Conservation (phyloP, 1,284 basidiomycete genomes). For the Austroboletus novae-zelandiae region DNA sequence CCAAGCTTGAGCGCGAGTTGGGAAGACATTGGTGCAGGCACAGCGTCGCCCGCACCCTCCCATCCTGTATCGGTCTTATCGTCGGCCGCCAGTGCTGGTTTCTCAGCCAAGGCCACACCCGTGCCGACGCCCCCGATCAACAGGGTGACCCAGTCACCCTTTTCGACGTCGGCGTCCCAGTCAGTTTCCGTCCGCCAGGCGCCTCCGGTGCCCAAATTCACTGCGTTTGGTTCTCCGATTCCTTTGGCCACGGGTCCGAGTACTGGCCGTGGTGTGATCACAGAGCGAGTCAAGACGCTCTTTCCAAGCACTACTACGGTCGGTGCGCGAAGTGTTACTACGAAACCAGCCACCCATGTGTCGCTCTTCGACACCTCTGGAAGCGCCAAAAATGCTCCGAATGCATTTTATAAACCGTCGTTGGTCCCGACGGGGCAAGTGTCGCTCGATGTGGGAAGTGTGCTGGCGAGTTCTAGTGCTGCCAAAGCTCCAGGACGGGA, state of each 20-base stretch:
- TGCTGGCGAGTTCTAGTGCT: not conserved
- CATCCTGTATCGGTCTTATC: slow-evolving; percentile 4
- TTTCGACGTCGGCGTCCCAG: slow-evolving; percentile 8
- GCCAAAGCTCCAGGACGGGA: not conserved
- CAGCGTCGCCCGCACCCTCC: slow-evolving; percentile 11
- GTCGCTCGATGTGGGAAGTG: slow-evolving; percentile 4
- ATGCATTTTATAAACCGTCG: slow-evolving; percentile 62
- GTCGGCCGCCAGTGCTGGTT: slow-evolving; percentile 1
- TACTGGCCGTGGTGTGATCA: slow-evolving; percentile 4
- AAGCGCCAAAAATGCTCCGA: slow-evolving; percentile 48
- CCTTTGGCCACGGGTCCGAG: slow-evolving; percentile 1
- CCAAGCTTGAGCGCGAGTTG: slow-evolving; percentile 47
- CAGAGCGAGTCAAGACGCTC: slow-evolving; percentile 17
- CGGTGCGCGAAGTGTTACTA: slow-evolving; percentile 15
- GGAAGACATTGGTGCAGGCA: slow-evolving; percentile 38
- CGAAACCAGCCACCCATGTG: slow-evolving; percentile 15
- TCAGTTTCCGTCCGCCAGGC: slow-evolving; percentile 1
- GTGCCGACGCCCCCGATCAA: not conserved
- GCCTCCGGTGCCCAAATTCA: slow-evolving; percentile 20
- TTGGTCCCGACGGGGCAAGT: not conserved
- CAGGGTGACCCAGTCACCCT: slow-evolving; percentile 1
- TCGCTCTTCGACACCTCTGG: slow-evolving; percentile 47
- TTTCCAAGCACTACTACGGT: slow-evolving; percentile 4
- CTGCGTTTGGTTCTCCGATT: slow-evolving; percentile 25
- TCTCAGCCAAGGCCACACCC: slow-evolving; percentile 6